Evolutionary conservation across 495 filamentous ascomycete species (phyloP).

Genomic region (Pseudevernia furfuracea): DNA sequence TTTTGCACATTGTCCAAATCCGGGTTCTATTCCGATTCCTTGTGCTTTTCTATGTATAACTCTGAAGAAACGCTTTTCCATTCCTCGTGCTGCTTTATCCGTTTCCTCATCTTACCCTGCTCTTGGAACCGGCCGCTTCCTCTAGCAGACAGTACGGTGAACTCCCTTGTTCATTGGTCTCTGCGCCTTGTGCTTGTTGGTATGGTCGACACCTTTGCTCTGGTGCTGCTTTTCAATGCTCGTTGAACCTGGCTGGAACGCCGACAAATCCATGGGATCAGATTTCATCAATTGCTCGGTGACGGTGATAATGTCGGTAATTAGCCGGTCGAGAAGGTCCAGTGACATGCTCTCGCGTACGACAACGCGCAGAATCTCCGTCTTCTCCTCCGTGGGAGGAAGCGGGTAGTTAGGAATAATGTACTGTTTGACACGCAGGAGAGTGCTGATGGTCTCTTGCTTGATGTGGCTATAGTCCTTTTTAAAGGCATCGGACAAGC

Average conservation of each 20-base stretch:
- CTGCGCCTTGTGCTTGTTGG: constrained; percentile 32
- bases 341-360: constrained; percentile 62
- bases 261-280: constrained; percentile 39
- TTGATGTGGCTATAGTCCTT: constrained; percentile 55
- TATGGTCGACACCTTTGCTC: constrained; percentile 29
- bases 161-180: constrained; percentile 51
- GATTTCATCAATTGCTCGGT: constrained; percentile 50
- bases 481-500: constrained; percentile 55
- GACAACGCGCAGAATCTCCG: constrained; percentile 63
- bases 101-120: background rate
- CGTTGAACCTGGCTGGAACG: constrained; percentile 32
- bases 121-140: background rate
- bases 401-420: constrained; percentile 71
- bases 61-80: background rate
- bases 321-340: constrained; percentile 56
- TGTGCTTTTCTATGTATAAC: background rate
- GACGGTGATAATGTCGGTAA: constrained; percentile 47
- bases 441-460: constrained; percentile 56
- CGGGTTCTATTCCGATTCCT: background rate
- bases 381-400: constrained; percentile 54
- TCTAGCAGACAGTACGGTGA: constrained; percentile 51
- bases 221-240: constrained; percentile 36
- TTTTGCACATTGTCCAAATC: background rate
- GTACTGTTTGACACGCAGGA: constrained; percentile 62
- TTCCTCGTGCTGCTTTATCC: background rate